These are phyloP conservation scores for Populus hybrid DNA, from an alignment of 441 rosid species.

Conservation along the genomic window DNA sequence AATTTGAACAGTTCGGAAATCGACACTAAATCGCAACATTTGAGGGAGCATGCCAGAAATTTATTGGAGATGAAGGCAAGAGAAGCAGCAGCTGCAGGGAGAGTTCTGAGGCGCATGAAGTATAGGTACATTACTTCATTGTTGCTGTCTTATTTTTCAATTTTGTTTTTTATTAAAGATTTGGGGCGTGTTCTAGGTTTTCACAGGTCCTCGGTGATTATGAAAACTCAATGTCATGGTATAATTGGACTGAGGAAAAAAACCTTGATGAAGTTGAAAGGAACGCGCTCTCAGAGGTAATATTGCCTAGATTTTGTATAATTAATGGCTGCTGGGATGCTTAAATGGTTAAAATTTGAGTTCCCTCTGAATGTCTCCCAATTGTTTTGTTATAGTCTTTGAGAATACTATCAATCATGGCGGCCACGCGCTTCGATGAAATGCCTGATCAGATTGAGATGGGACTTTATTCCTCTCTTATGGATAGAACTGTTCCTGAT, in stretches of 20 bases:
- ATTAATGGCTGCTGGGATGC: neutral
- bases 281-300: slow-evolving; percentile 67
- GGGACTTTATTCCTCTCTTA: slow-evolving; percentile 50
- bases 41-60: no score
- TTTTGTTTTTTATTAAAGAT: slow-evolving; percentile 12
- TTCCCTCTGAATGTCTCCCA: slow-evolving; percentile 34
- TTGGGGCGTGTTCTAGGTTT: slow-evolving; percentile 49
- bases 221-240: slow-evolving; percentile 70
- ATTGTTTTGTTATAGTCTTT: slow-evolving; percentile 56
- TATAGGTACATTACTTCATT: slow-evolving; percentile 43
- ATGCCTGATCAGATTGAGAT: slow-evolving; percentile 61
- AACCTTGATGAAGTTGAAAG: slow-evolving; percentile 66
- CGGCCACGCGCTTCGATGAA: slow-evolving; percentile 73
- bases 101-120: slow-evolving; percentile 65
- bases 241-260: slow-evolving; percentile 83
- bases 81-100: slow-evolving; percentile 29
- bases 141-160: neutral
- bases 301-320: neutral
- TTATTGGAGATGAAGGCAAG: no score
- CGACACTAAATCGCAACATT: no score
- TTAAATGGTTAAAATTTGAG: slow-evolving; percentile 1
- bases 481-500: slow-evolving; percentile 2
- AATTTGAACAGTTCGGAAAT: no score
- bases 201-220: slow-evolving; percentile 68
- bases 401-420: slow-evolving; percentile 65